Percentiles rank a stretch among this genome's conserved stretches.
phyloP scores from a whole-genome alignment of 441 rosid species.

The Euphorbia celastroides region DNA sequence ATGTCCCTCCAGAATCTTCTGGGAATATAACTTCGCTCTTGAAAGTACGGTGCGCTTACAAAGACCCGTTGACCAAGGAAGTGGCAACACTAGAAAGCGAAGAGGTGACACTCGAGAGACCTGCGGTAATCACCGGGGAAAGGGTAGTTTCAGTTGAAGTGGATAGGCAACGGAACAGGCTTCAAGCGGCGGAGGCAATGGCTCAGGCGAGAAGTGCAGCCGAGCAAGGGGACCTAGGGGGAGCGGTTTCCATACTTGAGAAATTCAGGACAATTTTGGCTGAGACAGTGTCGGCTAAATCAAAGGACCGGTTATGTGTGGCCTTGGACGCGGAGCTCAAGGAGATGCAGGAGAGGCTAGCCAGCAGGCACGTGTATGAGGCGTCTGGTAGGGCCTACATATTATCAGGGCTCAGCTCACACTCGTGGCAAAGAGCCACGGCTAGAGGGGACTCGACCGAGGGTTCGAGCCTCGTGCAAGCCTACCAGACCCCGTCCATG shows the following conservation, averaged over 20 bases:
- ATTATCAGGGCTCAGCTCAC: constrained; percentile 96
- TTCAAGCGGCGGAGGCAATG: constrained; percentile 87
- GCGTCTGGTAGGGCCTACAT: constrained; percentile 95
- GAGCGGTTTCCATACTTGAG: constrained; percentile 71
- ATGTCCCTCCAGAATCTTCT: constrained; percentile 46
- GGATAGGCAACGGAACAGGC: constrained; percentile 88
- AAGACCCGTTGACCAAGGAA: constrained; percentile 77
- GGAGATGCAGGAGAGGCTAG: constrained; percentile 98
- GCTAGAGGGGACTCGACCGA: constrained; percentile 96
- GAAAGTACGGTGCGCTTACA: constrained; percentile 67
- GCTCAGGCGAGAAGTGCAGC: constrained; percentile 68
- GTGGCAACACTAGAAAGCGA: constrained; percentile 45
- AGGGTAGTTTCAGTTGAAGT: constrained; percentile 67
- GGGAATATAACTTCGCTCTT: constrained; percentile 45
- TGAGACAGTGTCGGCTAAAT: constrained; percentile 64
- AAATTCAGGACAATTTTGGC: constrained; percentile 45
- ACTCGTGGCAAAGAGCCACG: constrained; percentile 99
- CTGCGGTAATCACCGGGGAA: constrained; percentile 38
- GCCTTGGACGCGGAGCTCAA: constrained; percentile 87
- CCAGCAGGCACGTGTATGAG: constrained; percentile 85
- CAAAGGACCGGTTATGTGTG: constrained; percentile 62
- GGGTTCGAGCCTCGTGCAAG: constrained; percentile 69
- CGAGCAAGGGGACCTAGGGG: constrained; percentile 68
- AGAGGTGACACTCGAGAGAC: constrained; percentile 54
- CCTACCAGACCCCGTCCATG: constrained; percentile 96